A percentile compares a stretch with the other conserved stretches of the same genome.
These are phyloP conservation scores for Diutina pseudorugosa DNA, from an alignment of 1,139 yeast genomes.

Conservation along the genomic window DNA sequence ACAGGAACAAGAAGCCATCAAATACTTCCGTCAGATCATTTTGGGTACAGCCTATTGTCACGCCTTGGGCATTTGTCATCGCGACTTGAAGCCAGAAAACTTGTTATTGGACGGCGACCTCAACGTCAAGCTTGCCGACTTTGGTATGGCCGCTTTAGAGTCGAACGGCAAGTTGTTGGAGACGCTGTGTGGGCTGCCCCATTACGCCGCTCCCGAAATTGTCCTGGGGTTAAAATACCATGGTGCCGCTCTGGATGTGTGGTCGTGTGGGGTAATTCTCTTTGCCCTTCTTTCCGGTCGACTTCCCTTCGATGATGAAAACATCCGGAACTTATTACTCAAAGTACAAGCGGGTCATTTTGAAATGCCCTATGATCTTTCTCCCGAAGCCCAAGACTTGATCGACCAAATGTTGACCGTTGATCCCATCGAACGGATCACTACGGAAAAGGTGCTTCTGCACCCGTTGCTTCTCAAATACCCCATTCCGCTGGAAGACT, in stretches of 20 bases:
- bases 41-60: conserved; percentile 78
- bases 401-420: conserved; percentile 63
- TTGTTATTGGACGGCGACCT: conserved; percentile 52
- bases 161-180: conserved; percentile 58
- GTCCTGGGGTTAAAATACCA: conserved; percentile 68
- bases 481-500: conserved; percentile 38
- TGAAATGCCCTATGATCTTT: conserved; percentile 58
- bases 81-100: conserved; percentile 76
- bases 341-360: conserved; percentile 69
- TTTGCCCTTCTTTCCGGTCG: conserved; percentile 72
- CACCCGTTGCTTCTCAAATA: conserved; percentile 70
- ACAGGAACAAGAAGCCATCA: conserved; percentile 61
- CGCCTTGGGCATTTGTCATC: conserved; percentile 67
- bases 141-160: conserved; percentile 82
- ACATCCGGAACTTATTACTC: conserved; percentile 52
- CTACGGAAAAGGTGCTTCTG: conserved; percentile 41
- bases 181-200: conserved; percentile 80
- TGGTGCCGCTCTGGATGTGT: conserved; percentile 75
- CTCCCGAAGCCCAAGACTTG: conserved; percentile 60
- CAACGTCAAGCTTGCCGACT: conserved; percentile 70
- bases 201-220: conserved; percentile 80
- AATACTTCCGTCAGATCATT: conserved; percentile 63
- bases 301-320: conserved; percentile 73
- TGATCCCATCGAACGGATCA: conserved; percentile 63
- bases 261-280: conserved; percentile 79